Conservation (phyloP, 768 basidiomycete genomes). For the Suillus sp. region DNA sequence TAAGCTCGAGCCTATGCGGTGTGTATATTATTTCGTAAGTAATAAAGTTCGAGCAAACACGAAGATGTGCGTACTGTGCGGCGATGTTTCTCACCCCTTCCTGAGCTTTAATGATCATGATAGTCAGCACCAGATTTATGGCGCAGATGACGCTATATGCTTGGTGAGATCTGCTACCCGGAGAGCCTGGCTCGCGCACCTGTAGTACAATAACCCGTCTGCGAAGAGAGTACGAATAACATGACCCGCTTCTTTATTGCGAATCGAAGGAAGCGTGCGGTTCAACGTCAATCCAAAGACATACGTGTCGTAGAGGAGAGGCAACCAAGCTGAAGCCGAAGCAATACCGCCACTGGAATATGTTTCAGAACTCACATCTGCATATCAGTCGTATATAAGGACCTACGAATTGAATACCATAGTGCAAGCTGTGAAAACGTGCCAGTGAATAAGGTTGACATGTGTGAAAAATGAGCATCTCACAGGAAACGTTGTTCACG, state of each 20-base stretch:
- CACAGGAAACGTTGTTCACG: constrained; percentile 12
- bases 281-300: constrained; percentile 37
- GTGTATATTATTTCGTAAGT: neutral
- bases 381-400: neutral
- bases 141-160: constrained; percentile 38
- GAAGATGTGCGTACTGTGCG: constrained; percentile 29
- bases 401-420: constrained; percentile 42
- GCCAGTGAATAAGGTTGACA: constrained; percentile 31
- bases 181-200: constrained; percentile 19
- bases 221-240: constrained; percentile 30
- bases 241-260: constrained; percentile 20
- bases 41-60: neutral
- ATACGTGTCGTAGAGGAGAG: constrained; percentile 42
- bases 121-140: constrained; percentile 39
- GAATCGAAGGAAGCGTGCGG: constrained; percentile 29
- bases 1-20: constrained; percentile 35
- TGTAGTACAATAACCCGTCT: constrained; percentile 41
- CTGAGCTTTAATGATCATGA: constrained; percentile 39
- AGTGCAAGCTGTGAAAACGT: constrained; percentile 37
- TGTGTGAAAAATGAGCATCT: constrained; percentile 13
- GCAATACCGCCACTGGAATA: constrained; percentile 25
- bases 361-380: neutral
- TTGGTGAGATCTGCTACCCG: neutral
- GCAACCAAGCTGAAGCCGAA: constrained; percentile 43
- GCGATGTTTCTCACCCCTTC: constrained; percentile 36